Evolutionary conservation across 345 rosid genomes (phyloP), one percentile per base, ranked within the genome.

Genomic region (Geranium brycei): DNA sequence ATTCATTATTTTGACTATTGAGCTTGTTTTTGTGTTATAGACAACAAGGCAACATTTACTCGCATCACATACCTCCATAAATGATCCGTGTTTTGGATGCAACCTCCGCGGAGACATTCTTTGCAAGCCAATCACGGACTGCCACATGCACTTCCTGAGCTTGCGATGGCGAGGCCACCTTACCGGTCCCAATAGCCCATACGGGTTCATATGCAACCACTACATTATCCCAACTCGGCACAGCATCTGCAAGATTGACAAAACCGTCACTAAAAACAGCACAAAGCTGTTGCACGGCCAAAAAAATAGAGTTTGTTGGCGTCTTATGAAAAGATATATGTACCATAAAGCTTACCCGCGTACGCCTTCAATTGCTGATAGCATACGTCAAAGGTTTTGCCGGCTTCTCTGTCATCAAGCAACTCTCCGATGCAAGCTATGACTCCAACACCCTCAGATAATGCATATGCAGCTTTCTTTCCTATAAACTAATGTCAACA

Each of bases 181-280:
- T 91, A 66, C 99, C 99, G 59, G 97, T 90, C 68, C 96, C 99
- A 72, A 93, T 93, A 66, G 99, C 99, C 99, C 99, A 93, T 23
- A 93, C 97, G 62, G 99, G 97, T 77, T 93, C 99, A 62, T 93
- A 93, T 1, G 99, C 99, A 66, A 93, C 82, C 31, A 93, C 99
- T 57, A 90, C 64, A 63, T 83, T 75, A 62, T 90, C 96, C 99
- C 97, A 90, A 78, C 96, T 79, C 51, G 95, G 88, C 30, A 86
- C 85, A 68, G 87, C 87, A 82, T 91, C 99, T 92, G 81, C 58
- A 75, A 28, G 62, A 51, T 41, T 47, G 14, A 47, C 53, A 47
- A 6, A 13, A 8, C 53, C 12, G 15, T 47, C 53, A 47, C 53
- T 6, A 6, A 47, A 47, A 47, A 11, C 41, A 47, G 15, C 53